phyloP scores from a whole-genome alignment of 345 rosid species.

The Gossypium mustelinum region DNA sequence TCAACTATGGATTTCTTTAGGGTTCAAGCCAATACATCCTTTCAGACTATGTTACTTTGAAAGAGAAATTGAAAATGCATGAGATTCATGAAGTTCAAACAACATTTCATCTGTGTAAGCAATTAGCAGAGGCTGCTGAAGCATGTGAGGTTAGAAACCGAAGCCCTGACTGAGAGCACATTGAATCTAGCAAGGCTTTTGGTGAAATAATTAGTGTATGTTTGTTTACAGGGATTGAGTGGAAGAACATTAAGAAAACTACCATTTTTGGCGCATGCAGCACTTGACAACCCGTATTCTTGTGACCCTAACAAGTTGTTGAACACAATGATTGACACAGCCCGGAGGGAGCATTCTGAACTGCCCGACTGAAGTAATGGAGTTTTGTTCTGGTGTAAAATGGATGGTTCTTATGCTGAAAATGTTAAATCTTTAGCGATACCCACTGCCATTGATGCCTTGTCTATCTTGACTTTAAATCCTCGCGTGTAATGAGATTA shows the following conservation, averaged over 20 bases:
- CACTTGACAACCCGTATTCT: conserved; percentile 55
- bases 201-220: not conserved
- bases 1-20: conserved; percentile 32
- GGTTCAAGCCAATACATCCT: conserved; percentile 40
- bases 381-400: conserved; percentile 15
- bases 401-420: not conserved
- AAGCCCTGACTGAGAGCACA: not conserved
- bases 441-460: not conserved
- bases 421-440: not conserved
- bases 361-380: conserved; percentile 43
- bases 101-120: conserved; percentile 36
- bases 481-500: not conserved
- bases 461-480: not conserved
- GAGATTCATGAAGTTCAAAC: conserved; percentile 42
- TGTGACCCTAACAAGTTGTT: conserved; percentile 63
- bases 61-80: conserved; percentile 41
- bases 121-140: conserved; percentile 73
- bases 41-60: conserved; percentile 61
- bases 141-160: conserved; percentile 66
- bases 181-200: not conserved
- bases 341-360: conserved; percentile 63
- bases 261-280: conserved; percentile 81
- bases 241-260: conserved; percentile 91
- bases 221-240: conserved; percentile 63
- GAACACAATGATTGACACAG: conserved; percentile 65